Evolutionary conservation across 2,329 filamentous ascomycete genomes (phyloP).

Genomic region (Helminthosporium solani): DNA sequence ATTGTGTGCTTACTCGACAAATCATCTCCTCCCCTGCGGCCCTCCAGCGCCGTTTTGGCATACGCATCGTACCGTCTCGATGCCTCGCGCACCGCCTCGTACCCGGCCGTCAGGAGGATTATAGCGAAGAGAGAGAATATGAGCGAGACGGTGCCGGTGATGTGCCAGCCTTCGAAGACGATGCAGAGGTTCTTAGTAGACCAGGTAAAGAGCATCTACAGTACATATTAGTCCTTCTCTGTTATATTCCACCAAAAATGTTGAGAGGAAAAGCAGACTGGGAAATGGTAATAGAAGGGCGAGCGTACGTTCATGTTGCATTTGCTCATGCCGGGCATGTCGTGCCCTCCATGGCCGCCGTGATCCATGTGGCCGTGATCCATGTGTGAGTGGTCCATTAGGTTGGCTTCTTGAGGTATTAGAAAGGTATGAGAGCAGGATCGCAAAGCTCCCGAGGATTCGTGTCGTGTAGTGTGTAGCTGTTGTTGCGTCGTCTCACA

Average conservation of each 20-base stretch:
- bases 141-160: slow-evolving; percentile 72
- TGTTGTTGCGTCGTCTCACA: slow-evolving; percentile 1
- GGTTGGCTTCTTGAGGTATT: background rate
- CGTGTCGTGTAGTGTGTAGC: background rate
- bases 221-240: slow-evolving; percentile 2
- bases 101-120: slow-evolving; percentile 81
- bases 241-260: background rate
- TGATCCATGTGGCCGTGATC: slow-evolving; percentile 55
- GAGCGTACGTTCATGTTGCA: slow-evolving; percentile 87
- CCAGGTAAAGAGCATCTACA: slow-evolving; percentile 97
- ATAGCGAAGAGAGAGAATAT: slow-evolving; percentile 81
- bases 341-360: slow-evolving; percentile 55
- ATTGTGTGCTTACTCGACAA: slow-evolving; percentile 35
- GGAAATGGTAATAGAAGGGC: background rate
- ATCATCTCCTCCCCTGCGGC: slow-evolving; percentile 29
- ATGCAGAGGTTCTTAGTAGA: slow-evolving; percentile 92
- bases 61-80: slow-evolving; percentile 72
- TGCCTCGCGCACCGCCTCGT: slow-evolving; percentile 80
- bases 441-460: slow-evolving; percentile 1
- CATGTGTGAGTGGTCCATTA: slow-evolving; percentile 35
- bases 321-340: slow-evolving; percentile 55
- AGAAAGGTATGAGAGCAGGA: background rate
- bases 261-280: background rate
- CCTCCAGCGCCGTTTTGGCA: slow-evolving; percentile 25
- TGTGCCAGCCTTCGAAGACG: slow-evolving; percentile 87